Evolutionary conservation across 2,329 filamentous ascomycete species (phyloP), one percentile per base, ranked within the genome.

Genomic region (Fusarium lateritium): DNA sequence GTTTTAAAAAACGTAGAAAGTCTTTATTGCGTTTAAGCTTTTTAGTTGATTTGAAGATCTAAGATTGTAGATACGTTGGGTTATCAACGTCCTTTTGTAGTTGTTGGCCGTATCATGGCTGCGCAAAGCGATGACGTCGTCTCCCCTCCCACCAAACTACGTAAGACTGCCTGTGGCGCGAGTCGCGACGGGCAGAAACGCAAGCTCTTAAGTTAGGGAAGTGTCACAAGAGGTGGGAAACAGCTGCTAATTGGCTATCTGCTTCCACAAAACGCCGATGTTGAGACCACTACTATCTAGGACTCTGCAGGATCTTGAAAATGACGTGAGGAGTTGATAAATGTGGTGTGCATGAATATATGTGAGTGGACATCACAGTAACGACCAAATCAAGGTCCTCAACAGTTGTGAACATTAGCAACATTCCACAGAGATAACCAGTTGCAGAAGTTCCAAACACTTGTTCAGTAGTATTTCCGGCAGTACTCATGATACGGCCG

Each of bases 41-140:
- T 31, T 54, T 59, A 40, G 39, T 56, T 53, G 60, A 46, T 52
- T 51, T 62, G 45, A 31, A 44, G 58, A 47, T 46, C 39, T 8
- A 11, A 31, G 10, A 31, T 31, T 45, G 31, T 33, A 7, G n/a
- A 36, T 39, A 45, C 38, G 17, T 28, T 53, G 50, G 73, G 44
- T 46, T 47, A 54, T 55, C 46, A 44, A 42, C 47, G 54, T 53
- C 59, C 60, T 69, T 75, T 73, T 75, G 73, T 75, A 75, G 65
- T 51, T 21, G 46, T 59, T 56, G 40, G 38, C 28, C 38, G 26
- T 65, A 59, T 54, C 61, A 63, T 67, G 67, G 50, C 49, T 40
- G 40, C 43, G 26, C 22, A 56, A 24, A 61, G 56, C 53, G 73
- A 75, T 75, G 73, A 75, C 73, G 73, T 75, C 73, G 73, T 67